Percentiles rank a stretch among this genome's conserved stretches.
Evolutionary conservation across 2,329 filamentous ascomycete species (phyloP).

Genomic region (Arthrinium phaeospermum): DNA sequence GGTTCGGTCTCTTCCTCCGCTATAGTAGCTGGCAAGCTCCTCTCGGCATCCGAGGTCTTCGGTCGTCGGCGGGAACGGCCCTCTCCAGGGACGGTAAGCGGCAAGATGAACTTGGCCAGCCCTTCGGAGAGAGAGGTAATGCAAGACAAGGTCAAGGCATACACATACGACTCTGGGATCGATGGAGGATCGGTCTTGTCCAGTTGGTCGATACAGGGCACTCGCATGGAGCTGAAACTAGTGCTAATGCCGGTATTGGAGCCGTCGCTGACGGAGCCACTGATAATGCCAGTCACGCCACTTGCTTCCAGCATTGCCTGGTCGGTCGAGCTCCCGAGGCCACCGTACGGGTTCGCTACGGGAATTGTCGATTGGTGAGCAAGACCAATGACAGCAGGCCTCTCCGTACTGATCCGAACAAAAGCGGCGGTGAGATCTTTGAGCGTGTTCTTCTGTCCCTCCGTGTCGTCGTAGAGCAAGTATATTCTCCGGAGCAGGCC

Average conservation of each 20-base stretch:
- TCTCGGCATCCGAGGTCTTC: slow-evolving; percentile 47
- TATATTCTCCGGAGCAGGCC: slow-evolving; percentile 81
- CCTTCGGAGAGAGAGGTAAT: slow-evolving; percentile 91
- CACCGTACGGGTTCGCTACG: slow-evolving; percentile 60
- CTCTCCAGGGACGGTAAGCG: slow-evolving; percentile 84
- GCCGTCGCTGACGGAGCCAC: slow-evolving; percentile 70
- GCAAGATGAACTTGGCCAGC: slow-evolving; percentile 90
- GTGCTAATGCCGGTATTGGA: slow-evolving; percentile 80
- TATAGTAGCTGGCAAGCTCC: slow-evolving; percentile 48
- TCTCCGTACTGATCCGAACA: slow-evolving; percentile 91
- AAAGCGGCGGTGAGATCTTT: slow-evolving; percentile 85
- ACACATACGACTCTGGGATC: slow-evolving; percentile 92
- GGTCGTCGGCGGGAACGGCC: slow-evolving; percentile 57
- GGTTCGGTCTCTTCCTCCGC: slow-evolving; percentile 43
- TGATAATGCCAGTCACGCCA: slow-evolving; percentile 86
- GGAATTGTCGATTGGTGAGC: slow-evolving; percentile 88
- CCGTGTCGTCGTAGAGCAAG: slow-evolving; percentile 74
- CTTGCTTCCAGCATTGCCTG: slow-evolving; percentile 90
- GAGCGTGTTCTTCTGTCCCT: slow-evolving; percentile 76
- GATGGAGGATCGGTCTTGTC: slow-evolving; percentile 86
- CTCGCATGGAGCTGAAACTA: slow-evolving; percentile 88
- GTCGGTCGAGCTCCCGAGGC: slow-evolving; percentile 68
- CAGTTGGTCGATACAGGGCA: slow-evolving; percentile 90
- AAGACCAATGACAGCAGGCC: slow-evolving; percentile 85
- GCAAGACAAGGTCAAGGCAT: slow-evolving; percentile 86